These are phyloP conservation scores for Nemania sp. DNA, from an alignment of 2,329 filamentous ascomycete species.

Conservation along the genomic window DNA sequence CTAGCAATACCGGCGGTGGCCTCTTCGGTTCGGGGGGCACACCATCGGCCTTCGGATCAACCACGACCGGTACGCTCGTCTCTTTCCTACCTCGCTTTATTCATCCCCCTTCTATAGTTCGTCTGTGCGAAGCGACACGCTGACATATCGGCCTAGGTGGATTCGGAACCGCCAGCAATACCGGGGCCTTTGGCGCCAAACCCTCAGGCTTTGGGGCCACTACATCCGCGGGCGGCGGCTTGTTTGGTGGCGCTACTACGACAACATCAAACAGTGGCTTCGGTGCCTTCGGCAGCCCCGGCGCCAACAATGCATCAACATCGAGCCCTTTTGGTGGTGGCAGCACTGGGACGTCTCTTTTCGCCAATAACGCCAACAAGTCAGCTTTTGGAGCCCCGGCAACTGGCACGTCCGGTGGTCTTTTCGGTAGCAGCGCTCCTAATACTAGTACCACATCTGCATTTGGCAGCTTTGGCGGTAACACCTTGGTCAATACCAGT, in stretches of 20 bases:
- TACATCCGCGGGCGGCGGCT: slow-evolving; percentile 36
- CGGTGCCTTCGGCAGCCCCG: slow-evolving; percentile 50
- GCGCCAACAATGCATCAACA: slow-evolving; percentile 43
- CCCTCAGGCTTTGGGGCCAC: slow-evolving; percentile 45
- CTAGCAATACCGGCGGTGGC: slow-evolving; percentile 40
- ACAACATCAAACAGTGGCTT: slow-evolving; percentile 36
- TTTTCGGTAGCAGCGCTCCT: slow-evolving; percentile 52
- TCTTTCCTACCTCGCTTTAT: background rate
- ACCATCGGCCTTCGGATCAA: slow-evolving; percentile 47
- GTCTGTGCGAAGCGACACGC: slow-evolving; percentile 6
- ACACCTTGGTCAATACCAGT: slow-evolving; percentile 47
- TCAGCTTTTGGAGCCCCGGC: slow-evolving; percentile 54
- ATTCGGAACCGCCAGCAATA: slow-evolving; percentile 53
- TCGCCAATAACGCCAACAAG: slow-evolving; percentile 46
- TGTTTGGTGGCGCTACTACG: slow-evolving; percentile 41
- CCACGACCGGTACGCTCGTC: slow-evolving; percentile 44
- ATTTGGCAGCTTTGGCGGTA: slow-evolving; percentile 45
- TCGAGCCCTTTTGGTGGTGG: slow-evolving; percentile 46
- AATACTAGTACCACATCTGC: slow-evolving; percentile 30
- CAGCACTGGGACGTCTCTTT: slow-evolving; percentile 32
- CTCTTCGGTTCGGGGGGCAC: slow-evolving; percentile 41
- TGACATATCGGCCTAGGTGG: slow-evolving; percentile 32
- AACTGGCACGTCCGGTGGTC: slow-evolving; percentile 50
- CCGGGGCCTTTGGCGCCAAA: slow-evolving; percentile 51
- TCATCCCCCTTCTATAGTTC: background rate